A percentile compares a stretch with the other conserved stretches of the same genome.
Conservation (phyloP, 768 basidiomycete genomes). For the Phlegmacium glaucopus region DNA sequence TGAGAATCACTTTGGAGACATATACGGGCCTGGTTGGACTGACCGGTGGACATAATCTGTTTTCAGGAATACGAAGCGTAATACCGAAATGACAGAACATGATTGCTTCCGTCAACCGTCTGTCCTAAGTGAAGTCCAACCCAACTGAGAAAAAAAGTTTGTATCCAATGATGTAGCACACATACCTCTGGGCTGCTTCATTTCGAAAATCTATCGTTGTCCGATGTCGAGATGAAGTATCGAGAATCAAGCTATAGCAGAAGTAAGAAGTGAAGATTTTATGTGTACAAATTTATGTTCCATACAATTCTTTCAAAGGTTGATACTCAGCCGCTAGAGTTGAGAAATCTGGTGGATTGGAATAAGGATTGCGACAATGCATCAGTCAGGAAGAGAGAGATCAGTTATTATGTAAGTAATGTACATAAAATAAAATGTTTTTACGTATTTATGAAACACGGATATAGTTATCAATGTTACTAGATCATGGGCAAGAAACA, state of each 20-base stretch:
- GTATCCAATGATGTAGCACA: background rate
- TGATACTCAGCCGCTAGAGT: conserved; percentile 54
- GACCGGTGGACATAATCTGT: conserved; percentile 88
- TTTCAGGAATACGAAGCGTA: conserved; percentile 53
- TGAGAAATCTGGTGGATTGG: conserved; percentile 48
- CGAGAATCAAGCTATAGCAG: conserved; percentile 3
- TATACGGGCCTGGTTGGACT: conserved; percentile 22
- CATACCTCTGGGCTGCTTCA: conserved; percentile 64
- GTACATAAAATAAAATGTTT: no score
- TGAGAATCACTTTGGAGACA: background rate
- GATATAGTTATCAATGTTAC: no score
- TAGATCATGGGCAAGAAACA: conserved; percentile 31
- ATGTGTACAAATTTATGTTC: conserved; percentile 14
- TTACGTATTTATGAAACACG: no score
- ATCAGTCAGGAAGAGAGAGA: no score
- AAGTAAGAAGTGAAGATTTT: conserved; percentile 46
- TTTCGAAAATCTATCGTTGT: conserved; percentile 74
- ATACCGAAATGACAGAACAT: conserved; percentile 73
- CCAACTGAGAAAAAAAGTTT: background rate
- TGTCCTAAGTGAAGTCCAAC: conserved; percentile 28
- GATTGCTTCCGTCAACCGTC: conserved; percentile 77
- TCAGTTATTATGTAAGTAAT: no score
- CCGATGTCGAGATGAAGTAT: conserved; percentile 16
- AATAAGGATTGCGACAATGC: conserved; percentile 40
- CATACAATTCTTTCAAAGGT: conserved; percentile 31